Evolutionary conservation across 2,329 filamentous ascomycete species (phyloP).

Genomic region (Exophiala spinifera): DNA sequence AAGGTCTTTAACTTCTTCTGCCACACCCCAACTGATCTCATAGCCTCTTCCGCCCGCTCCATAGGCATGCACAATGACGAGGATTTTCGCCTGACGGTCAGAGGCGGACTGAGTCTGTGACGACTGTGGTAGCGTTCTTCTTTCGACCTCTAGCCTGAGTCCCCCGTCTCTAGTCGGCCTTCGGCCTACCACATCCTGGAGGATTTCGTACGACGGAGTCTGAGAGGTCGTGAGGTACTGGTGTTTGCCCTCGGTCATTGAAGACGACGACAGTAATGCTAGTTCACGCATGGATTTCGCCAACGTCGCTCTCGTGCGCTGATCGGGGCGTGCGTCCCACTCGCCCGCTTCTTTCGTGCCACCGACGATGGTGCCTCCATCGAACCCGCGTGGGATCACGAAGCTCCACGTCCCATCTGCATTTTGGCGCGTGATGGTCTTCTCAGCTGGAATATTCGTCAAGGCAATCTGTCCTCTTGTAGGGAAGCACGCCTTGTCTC

Average conservation of each 20-base stretch:
- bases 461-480: slow-evolving; percentile 50
- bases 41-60: slow-evolving; percentile 61
- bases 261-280: slow-evolving; percentile 41
- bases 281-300: slow-evolving; percentile 43
- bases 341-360: slow-evolving; percentile 62
- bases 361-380: slow-evolving; percentile 64
- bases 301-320: slow-evolving; percentile 47
- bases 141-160: slow-evolving; percentile 55
- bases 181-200: slow-evolving; percentile 47
- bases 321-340: slow-evolving; percentile 52
- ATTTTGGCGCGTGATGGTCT: slow-evolving; percentile 59
- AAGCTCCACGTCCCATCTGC: slow-evolving; percentile 63
- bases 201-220: too few species aligned
- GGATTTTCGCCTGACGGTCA: slow-evolving; percentile 18
- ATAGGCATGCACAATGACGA: slow-evolving; percentile 58
- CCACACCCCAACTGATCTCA: slow-evolving; percentile 61
- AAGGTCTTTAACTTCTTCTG: slow-evolving; percentile 32
- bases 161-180: slow-evolving; percentile 46
- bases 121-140: too few species aligned
- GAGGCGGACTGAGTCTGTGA: too few species aligned
- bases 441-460: slow-evolving; percentile 43
- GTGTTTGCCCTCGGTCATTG: slow-evolving; percentile 37
- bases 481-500: too few species aligned
- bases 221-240: too few species aligned
- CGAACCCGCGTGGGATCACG: slow-evolving; percentile 58